A percentile compares a stretch with the other conserved stretches of the same genome.
Conservation (phyloP, 441 rosid species). For the Erodium moschatum region DNA sequence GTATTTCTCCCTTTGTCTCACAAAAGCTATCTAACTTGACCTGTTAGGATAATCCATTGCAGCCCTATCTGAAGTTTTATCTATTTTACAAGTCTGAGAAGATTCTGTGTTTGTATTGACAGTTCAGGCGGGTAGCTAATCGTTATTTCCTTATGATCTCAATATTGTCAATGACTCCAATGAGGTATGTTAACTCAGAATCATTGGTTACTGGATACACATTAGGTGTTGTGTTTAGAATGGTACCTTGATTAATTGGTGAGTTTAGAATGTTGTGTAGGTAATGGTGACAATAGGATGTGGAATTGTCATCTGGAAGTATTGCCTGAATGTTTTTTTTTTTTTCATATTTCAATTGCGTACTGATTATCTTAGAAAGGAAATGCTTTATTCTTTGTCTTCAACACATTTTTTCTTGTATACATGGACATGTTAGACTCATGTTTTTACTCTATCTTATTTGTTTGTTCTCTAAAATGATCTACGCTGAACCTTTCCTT, state of each 20-base stretch:
- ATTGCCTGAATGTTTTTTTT: neutral
- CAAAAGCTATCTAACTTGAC: neutral
- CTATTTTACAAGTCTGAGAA: constrained; percentile 27
- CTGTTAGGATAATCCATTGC: neutral
- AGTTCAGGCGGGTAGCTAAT: constrained; percentile 99
- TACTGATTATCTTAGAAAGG: neutral
- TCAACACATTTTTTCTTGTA: neutral
- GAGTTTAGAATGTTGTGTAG: constrained; percentile 3
- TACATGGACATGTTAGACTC: neutral
- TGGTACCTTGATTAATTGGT: constrained; percentile 9
- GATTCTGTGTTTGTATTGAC: constrained; percentile 36
- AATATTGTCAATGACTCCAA: constrained; percentile 82
- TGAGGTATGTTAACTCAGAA: constrained; percentile 46
- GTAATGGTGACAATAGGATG: neutral
- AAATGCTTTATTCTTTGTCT: neutral
- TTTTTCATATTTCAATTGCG: neutral
- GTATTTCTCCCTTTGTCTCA: neutral
- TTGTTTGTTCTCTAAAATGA: constrained; percentile 5
- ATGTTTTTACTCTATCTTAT: neutral
- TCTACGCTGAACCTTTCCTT: neutral
- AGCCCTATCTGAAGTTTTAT: neutral
- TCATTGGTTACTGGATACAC: constrained; percentile 6
- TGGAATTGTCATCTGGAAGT: neutral
- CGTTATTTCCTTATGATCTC: constrained; percentile 87
- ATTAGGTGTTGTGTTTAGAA: neutral